phyloP scores from a whole-genome alignment of 2,329 filamentous ascomycete species.

The Epichloe sp. region DNA sequence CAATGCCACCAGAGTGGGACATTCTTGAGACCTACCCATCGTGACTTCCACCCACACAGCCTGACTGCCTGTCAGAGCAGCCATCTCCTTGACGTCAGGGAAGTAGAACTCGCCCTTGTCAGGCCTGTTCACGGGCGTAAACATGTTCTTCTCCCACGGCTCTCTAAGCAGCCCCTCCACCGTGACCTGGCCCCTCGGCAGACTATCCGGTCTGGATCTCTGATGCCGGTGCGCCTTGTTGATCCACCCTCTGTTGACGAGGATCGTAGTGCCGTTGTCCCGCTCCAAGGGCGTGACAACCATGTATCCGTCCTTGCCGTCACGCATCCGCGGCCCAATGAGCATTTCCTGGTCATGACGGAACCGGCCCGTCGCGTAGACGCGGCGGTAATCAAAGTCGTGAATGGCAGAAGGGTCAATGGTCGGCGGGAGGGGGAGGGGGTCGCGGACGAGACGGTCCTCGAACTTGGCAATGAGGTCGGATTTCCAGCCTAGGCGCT shows the following conservation, averaged over 20 bases:
- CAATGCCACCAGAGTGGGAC: too few relatives aligned
- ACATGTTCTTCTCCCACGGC: conserved; percentile 96
- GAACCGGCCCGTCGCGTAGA: conserved; percentile 60
- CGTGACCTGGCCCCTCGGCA: conserved; percentile 58
- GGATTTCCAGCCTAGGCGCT: conserved; percentile 87
- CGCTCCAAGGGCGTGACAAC: conserved; percentile 86
- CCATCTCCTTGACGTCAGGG: conserved; percentile 89
- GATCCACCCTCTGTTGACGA: conserved; percentile 91
- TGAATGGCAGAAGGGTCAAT: conserved; percentile 70
- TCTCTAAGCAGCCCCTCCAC: conserved; percentile 77
- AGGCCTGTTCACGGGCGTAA: conserved; percentile 82
- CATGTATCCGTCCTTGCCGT: conserved; percentile 81
- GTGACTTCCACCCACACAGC: conserved; percentile 93
- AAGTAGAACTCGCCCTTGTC: conserved; percentile 86
- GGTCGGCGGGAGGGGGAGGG: conserved; percentile 70
- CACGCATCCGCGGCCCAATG: conserved; percentile 76
- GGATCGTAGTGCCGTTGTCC: conserved; percentile 51
- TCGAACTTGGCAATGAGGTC: conserved; percentile 84
- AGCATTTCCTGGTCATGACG: conserved; percentile 94
- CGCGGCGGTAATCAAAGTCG: conserved; percentile 85
- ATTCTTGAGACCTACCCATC: conserved; percentile 49
- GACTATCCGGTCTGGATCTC: conserved; percentile 46
- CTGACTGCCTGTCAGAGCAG: conserved; percentile 65
- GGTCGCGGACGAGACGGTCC: conserved; percentile 75
- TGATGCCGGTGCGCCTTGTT: conserved; percentile 58